These are phyloP conservation scores for Blastocystis sp. DNA, from an alignment of 352 stramenopile genomes.

Conservation along the genomic window DNA sequence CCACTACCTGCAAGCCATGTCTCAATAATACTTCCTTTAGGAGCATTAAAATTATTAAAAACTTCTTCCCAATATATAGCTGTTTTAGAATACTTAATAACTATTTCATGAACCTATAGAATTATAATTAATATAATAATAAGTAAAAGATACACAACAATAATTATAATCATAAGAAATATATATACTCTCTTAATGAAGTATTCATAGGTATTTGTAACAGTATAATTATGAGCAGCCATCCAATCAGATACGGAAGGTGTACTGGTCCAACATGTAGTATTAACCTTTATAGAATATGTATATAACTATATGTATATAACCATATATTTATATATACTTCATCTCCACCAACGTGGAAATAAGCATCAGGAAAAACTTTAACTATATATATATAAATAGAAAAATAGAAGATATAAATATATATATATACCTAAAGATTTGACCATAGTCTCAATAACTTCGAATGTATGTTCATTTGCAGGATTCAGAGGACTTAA, in stretches of 20 bases:
- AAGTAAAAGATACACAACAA: too few species aligned
- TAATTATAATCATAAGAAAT: too few species aligned
- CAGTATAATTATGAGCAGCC: slow-evolving; percentile 32
- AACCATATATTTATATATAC: too few species aligned
- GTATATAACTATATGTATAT: too few species aligned
- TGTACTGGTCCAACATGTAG: slow-evolving; percentile 39
- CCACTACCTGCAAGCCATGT: slow-evolving; percentile 44
- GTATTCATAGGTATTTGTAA: slow-evolving; percentile 32
- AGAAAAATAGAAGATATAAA: slow-evolving; percentile 19
- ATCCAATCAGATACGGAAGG: slow-evolving; percentile 37
- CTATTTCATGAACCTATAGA: slow-evolving; percentile 39
- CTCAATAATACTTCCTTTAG: slow-evolving; percentile 44
- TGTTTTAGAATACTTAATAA: slow-evolving; percentile 35
- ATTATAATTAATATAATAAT: too few species aligned
- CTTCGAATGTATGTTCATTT: slow-evolving; percentile 21
- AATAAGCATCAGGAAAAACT: slow-evolving; percentile 40
- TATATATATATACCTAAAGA: too few species aligned
- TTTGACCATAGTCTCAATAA: slow-evolving; percentile 34
- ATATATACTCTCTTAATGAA: too few species aligned
- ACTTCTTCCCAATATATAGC: slow-evolving; percentile 48
- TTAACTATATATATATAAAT: slow-evolving; percentile 5
- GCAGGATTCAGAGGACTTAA: slow-evolving; percentile 38
- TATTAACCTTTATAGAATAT: too few species aligned
- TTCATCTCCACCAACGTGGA: slow-evolving; percentile 42
- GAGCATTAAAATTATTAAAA: slow-evolving; percentile 43